phyloP scores from a whole-genome alignment of 1,284 basidiomycete species.

The Somion occarium region DNA sequence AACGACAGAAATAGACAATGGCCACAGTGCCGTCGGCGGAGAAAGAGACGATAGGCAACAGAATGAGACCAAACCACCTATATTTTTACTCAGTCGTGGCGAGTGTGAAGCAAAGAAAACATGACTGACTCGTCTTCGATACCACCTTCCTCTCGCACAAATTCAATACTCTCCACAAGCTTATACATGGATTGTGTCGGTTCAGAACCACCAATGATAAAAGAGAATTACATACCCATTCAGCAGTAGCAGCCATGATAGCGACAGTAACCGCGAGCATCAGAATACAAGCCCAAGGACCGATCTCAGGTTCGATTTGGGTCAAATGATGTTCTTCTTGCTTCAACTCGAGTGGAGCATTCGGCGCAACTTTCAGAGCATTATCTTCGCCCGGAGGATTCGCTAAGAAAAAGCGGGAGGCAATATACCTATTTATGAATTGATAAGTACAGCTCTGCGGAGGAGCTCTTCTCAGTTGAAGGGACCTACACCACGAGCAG shows the following conservation, averaged over 20 bases:
- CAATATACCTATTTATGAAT: constrained; percentile 43
- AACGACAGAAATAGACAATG: constrained; percentile 43
- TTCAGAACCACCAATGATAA: neutral
- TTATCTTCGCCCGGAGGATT: constrained; percentile 61
- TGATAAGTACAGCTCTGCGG: neutral
- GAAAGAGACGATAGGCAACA: constrained; percentile 67
- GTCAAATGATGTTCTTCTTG: constrained; percentile 38
- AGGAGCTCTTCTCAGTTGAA: neutral
- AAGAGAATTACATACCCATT: constrained; percentile 45
- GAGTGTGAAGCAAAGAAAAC: neutral
- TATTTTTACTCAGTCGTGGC: neutral
- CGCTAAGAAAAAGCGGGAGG: constrained; percentile 61
- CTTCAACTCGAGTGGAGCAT: constrained; percentile 41
- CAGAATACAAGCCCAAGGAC: constrained; percentile 52
- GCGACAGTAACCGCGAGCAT: constrained; percentile 49
- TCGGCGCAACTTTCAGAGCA: constrained; percentile 34
- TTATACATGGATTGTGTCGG: constrained; percentile 22
- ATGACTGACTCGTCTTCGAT: constrained; percentile 45
- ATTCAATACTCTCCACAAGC: constrained; percentile 60
- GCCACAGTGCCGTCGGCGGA: constrained; percentile 61
- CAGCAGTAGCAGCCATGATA: constrained; percentile 61
- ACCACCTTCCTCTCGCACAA: constrained; percentile 36
- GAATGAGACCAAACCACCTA: constrained; percentile 67
- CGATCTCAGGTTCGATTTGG: constrained; percentile 47
- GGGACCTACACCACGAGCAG: constrained; percentile 51